Evolutionary conservation across 1,284 basidiomycete genomes (phyloP).

Genomic region (Trichosporon sp.): DNA sequence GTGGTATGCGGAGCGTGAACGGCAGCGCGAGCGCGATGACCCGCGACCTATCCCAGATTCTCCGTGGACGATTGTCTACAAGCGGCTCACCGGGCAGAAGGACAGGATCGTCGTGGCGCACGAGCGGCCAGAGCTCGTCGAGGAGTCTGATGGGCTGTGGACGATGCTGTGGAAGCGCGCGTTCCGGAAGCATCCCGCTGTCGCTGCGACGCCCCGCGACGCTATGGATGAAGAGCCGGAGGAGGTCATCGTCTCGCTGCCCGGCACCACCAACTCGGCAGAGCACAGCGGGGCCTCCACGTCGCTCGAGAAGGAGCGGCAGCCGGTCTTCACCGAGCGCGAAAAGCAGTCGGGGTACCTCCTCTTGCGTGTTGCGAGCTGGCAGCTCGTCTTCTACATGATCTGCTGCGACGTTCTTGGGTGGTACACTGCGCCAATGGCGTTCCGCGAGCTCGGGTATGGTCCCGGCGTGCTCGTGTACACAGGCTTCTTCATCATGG

Average conservation of each 20-base stretch:
- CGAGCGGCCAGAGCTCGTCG: background rate
- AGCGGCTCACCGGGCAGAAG: slow-evolving; percentile 9
- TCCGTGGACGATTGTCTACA: slow-evolving; percentile 13
- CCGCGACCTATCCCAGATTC: slow-evolving; percentile 20
- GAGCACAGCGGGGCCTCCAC: background rate
- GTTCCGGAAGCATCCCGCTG: background rate
- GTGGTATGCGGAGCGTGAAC: slow-evolving; percentile 20
- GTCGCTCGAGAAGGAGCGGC: background rate
- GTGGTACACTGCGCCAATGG: slow-evolving; percentile 41
- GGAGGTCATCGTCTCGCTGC: background rate
- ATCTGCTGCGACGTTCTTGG: slow-evolving; percentile 35
- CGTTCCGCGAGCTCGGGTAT: slow-evolving; percentile 31
- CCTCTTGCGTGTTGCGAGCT: slow-evolving; percentile 17
- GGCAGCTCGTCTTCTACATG: slow-evolving; percentile 24
- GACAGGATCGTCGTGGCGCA: slow-evolving; percentile 8
- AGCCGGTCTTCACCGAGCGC: background rate
- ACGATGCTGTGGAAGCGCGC: slow-evolving; percentile 1
- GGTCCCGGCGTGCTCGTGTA: slow-evolving; percentile 29
- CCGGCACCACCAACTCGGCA: background rate
- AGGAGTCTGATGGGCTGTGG: background rate
- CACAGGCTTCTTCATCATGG: slow-evolving; percentile 17
- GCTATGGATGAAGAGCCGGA: background rate
- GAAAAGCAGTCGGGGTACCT: slow-evolving; percentile 8
- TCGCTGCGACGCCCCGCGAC: background rate
- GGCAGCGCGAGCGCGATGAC: slow-evolving; percentile 16